Evolutionary conservation across 345 rosid genomes (phyloP).

Genomic region (Syzygium aqueum): DNA sequence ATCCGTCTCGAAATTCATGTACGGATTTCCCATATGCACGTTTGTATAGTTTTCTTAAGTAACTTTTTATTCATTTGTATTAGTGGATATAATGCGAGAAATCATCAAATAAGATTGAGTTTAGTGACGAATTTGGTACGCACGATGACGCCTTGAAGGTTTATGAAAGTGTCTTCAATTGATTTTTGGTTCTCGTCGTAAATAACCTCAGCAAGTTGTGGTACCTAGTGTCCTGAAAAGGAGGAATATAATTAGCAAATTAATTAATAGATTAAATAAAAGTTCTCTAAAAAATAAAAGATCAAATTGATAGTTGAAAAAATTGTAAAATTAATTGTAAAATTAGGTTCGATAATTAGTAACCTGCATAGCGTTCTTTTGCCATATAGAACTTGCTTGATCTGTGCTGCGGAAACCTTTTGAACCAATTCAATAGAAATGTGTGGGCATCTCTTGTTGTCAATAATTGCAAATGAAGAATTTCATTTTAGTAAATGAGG

Average conservation of each 20-base stretch:
- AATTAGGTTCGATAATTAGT: background rate
- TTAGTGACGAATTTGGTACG: background rate
- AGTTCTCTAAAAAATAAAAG: background rate
- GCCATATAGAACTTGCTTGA: conserved; percentile 14
- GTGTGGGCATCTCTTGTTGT: conserved; percentile 13
- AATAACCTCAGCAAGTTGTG: conserved; percentile 15
- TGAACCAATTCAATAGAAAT: conserved; percentile 21
- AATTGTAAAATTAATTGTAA: background rate
- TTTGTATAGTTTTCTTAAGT: background rate
- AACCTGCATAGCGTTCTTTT: conserved; percentile 24
- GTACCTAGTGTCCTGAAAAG: conserved; percentile 17
- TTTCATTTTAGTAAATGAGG: background rate
- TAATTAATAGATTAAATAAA: background rate
- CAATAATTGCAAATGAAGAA: background rate
- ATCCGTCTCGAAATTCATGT: background rate
- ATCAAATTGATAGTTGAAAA: background rate
- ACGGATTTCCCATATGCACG: conserved; percentile 3
- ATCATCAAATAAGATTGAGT: background rate
- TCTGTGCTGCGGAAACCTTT: conserved; percentile 21
- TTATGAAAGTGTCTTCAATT: conserved; percentile 5
- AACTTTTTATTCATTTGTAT: too few species aligned
- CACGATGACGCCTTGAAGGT: conserved; percentile 14
- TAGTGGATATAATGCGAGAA: too few species aligned
- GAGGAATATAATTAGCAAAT: background rate
- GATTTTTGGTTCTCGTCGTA: conserved; percentile 6